Evolutionary conservation across 192 early-diverging fungal genomes (phyloP), one percentile per base, ranked within the genome.

Genomic region (Coemansia sp.): DNA sequence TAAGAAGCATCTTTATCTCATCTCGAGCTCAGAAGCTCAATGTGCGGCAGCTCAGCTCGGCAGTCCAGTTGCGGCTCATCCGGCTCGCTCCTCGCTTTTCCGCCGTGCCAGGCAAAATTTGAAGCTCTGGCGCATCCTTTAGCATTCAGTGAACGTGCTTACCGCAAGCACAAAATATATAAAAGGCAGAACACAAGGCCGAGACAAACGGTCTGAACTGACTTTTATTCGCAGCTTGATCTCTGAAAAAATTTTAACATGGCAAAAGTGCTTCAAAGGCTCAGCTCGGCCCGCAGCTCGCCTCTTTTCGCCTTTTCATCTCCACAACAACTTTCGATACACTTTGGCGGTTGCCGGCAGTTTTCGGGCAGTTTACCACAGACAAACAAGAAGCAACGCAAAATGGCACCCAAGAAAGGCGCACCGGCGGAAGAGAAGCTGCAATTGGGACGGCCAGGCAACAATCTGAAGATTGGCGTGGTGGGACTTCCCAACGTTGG

Each of bases 401-500:
- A 62, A 51, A 93, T 93, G 90, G 86, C 90, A 58, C 91, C 92
- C 71, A 93, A 93, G 87, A 93, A 92, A 76, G 78, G 71, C 60
- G 85, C 78, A 41, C 85, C 81, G 55, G 79, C 75, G 45, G 92
- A 91, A 73, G 88, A 91, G 64, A 91, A 90, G 81, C 64, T 87
- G 53, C 76, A 87, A 48, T 83, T 93, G 49, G 92, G 92, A 23
- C 87, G 92, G 56, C 92, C 92, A 12, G 84, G 86, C 80, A 93
- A 93, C 86, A 92, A 93, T 74, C 84, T 93, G 70, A 92, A 91
- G 83, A 88, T 94, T 81, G 93, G 95, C 67, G 93, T 98, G 32
- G 96, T 99, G 27, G 97, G 97, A 43, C 83, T 99, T 67, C 97
- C 97, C 67, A 99, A 99, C 69, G 94, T 99, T 37, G 97, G 86